These are phyloP conservation scores for Rhodotorula kratochvilovae DNA, from an alignment of 768 basidiomycete species.

Conservation along the genomic window DNA sequence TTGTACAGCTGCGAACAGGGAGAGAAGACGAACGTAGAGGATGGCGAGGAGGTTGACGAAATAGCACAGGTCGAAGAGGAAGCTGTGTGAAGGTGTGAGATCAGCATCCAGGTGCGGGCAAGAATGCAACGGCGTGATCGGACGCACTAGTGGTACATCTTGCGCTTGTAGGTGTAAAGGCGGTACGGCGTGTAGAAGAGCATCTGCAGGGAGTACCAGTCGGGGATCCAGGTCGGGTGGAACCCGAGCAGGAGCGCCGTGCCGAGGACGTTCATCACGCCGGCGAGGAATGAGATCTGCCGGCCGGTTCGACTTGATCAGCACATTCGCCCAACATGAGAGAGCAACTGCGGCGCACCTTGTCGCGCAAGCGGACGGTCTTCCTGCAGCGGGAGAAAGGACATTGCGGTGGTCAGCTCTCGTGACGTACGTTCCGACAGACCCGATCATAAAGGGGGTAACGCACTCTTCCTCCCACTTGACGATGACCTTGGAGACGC, in stretches of 20 bases:
- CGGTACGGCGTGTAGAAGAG: conserved; percentile 77
- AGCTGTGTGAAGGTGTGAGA: conserved; percentile 3
- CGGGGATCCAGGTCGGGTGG: conserved; percentile 76
- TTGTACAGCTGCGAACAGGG: background rate
- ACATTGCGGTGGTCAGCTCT: background rate
- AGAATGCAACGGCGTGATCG: too few species aligned
- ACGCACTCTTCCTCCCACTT: conserved; percentile 79
- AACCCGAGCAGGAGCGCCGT: conserved; percentile 84
- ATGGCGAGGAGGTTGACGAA: conserved; percentile 88
- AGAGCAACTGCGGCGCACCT: conserved; percentile 49
- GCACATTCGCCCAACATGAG: too few species aligned
- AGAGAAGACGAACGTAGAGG: conserved; percentile 54
- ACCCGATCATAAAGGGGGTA: too few species aligned
- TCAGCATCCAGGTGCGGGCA: too few species aligned
- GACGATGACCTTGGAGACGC: conserved; percentile 53
- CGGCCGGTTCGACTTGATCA: too few species aligned
- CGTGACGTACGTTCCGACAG: background rate
- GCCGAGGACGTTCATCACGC: conserved; percentile 75
- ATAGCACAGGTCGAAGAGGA: conserved; percentile 60
- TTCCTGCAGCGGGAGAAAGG: too few species aligned
- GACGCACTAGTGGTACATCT: conserved; percentile 89
- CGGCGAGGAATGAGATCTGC: conserved; percentile 76
- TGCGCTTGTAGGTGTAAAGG: conserved; percentile 81
- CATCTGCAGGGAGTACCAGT: conserved; percentile 74
- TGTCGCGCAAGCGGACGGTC: conserved; percentile 73